Conservation (phyloP, 805 yeast genomes). For the Ogataea trehaloabstinens region DNA sequence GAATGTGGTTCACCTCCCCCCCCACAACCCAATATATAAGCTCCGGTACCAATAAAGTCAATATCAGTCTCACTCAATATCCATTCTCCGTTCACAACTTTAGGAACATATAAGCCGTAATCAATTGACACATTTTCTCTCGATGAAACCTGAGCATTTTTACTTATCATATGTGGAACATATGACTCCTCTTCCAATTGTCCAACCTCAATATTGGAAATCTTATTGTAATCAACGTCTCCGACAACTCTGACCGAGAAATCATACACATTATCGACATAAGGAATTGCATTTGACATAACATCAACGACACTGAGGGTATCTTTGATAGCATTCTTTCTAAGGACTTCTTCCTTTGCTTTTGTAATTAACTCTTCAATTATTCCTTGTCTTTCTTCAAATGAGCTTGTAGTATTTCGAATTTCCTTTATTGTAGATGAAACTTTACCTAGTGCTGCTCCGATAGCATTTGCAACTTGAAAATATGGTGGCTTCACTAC, state of each 20-base stretch:
- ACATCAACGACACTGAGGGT: constrained; percentile 26
- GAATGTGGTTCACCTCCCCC: constrained; percentile 51
- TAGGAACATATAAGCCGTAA: constrained; percentile 30
- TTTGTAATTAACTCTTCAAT: constrained; percentile 17
- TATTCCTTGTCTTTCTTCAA: constrained; percentile 10
- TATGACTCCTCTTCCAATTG: constrained; percentile 8
- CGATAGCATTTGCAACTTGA: constrained; percentile 47
- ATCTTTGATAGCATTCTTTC: constrained; percentile 26
- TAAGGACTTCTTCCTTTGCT: constrained; percentile 18
- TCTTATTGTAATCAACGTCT: constrained; percentile 38
- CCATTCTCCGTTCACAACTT: constrained; percentile 35
- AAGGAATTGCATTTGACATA: constrained; percentile 31
- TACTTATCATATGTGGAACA: no score
- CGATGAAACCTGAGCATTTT: neutral
- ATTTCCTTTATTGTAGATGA: constrained; percentile 35
- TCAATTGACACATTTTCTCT: no score
- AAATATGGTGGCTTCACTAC: constrained; percentile 39
- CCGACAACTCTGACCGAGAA: constrained; percentile 41
- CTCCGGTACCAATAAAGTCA: constrained; percentile 40
- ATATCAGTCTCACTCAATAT: constrained; percentile 37
- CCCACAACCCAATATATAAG: constrained; percentile 46
- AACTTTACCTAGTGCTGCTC: constrained; percentile 47
- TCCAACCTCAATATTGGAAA: constrained; percentile 3
- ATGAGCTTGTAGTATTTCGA: constrained; percentile 4
- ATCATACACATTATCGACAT: constrained; percentile 32